Conservation (phyloP, 148 eudicot species). For the Silene uniflora region DNA sequence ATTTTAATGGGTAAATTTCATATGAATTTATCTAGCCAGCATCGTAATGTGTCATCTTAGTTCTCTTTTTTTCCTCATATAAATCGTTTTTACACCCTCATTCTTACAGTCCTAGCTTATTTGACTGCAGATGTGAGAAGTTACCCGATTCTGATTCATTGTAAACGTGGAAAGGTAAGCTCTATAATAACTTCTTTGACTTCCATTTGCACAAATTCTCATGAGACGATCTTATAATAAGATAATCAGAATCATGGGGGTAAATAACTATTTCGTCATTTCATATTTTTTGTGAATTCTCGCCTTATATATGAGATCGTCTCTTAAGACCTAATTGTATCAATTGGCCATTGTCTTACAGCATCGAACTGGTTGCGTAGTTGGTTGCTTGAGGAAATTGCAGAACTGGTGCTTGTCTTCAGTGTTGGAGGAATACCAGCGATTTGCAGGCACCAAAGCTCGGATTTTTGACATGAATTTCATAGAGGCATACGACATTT, state of each 20-base stretch:
- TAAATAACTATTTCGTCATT: no score
- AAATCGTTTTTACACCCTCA: background rate
- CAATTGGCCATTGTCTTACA: conserved; percentile 26
- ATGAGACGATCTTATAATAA: background rate
- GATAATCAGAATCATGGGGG: no score
- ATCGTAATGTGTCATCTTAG: no score
- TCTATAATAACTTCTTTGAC: background rate
- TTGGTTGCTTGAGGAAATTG: conserved; percentile 64
- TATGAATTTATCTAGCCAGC: background rate
- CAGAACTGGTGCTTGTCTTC: conserved; percentile 66
- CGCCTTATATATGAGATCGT: no score
- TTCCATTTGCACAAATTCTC: background rate
- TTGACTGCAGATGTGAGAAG: conserved; percentile 60
- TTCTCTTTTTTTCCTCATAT: background rate
- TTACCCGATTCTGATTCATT: conserved; percentile 75
- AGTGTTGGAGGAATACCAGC: conserved; percentile 59
- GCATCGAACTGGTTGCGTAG: conserved; percentile 80
- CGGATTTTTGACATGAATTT: conserved; percentile 55
- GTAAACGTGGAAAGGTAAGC: conserved; percentile 85
- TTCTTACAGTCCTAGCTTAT: conserved; percentile 7
- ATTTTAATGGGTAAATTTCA: conserved; percentile 51
- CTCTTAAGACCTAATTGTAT: no score
- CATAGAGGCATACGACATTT: conserved; percentile 46
- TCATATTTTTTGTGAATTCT: no score
- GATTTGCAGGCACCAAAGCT: conserved; percentile 57